Percentiles rank a stretch among this genome's conserved stretches.
Evolutionary conservation across 2,329 filamentous ascomycete species (phyloP).

Genomic region (Amauroascus verrucosus): DNA sequence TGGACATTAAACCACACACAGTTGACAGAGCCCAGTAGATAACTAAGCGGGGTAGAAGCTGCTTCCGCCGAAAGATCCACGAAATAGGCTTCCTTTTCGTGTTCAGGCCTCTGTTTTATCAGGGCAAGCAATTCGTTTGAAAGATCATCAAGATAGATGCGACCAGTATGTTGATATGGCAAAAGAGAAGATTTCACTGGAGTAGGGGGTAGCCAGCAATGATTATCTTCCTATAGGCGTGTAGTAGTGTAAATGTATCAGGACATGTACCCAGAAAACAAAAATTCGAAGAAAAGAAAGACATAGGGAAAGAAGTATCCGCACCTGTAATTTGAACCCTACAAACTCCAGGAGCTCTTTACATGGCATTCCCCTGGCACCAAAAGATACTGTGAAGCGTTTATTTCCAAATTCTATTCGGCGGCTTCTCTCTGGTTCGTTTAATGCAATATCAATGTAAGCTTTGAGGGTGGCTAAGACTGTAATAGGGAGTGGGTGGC

Average conservation of each 20-base stretch:
- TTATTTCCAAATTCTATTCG: slow-evolving; percentile 52
- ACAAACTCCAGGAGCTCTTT: slow-evolving; percentile 47
- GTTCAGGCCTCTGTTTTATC: slow-evolving; percentile 36
- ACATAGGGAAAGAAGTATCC: slow-evolving; percentile 3
- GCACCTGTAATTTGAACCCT: slow-evolving; percentile 44
- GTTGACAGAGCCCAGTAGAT: slow-evolving; percentile 26
- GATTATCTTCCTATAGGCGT: slow-evolving; percentile 23
- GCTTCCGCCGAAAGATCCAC: slow-evolving; percentile 24
- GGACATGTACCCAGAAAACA: background rate
- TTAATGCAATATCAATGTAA: slow-evolving; percentile 51
- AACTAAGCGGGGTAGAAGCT: slow-evolving; percentile 33
- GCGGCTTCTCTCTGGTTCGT: slow-evolving; percentile 41
- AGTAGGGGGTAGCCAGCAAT: slow-evolving; percentile 37
- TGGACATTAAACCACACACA: slow-evolving; percentile 23
- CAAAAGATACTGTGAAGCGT: slow-evolving; percentile 54
- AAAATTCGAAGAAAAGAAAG: background rate
- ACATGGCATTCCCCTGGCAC: slow-evolving; percentile 45
- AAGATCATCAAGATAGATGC: slow-evolving; percentile 50
- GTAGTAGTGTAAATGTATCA: background rate
- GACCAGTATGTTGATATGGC: slow-evolving; percentile 33
- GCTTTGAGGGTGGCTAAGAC: slow-evolving; percentile 47
- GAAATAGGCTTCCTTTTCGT: slow-evolving; percentile 30
- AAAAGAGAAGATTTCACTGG: slow-evolving; percentile 25
- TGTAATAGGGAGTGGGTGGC: slow-evolving; percentile 43
- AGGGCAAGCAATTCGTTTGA: slow-evolving; percentile 47